phyloP scores from a whole-genome alignment of 1,139 yeast genomes.

The Diutina siamensis region DNA sequence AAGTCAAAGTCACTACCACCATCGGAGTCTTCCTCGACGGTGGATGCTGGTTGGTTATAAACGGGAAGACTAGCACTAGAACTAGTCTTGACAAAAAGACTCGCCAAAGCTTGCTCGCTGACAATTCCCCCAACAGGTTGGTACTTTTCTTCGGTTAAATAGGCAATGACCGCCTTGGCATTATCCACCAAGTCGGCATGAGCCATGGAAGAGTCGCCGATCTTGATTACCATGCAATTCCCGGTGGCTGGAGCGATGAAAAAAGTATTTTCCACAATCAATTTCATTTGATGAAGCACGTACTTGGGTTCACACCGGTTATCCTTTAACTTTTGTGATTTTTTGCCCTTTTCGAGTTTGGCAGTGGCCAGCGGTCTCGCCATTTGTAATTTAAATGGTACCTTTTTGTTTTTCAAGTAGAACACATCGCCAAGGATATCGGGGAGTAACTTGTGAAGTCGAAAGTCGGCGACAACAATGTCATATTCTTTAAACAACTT shows the following conservation, averaged over 20 bases:
- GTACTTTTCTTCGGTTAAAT: constrained; percentile 34
- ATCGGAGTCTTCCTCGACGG: background rate
- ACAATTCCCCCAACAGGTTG: constrained; percentile 52
- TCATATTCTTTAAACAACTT: constrained; percentile 50
- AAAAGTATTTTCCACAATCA: constrained; percentile 48
- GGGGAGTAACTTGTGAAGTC: constrained; percentile 51
- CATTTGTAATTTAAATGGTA: constrained; percentile 59
- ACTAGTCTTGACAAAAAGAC: constrained; percentile 48
- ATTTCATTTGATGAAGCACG: constrained; percentile 46
- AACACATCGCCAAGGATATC: constrained; percentile 44
- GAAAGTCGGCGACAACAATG: constrained; percentile 51
- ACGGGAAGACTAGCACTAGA: constrained; percentile 51
- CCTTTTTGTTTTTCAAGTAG: constrained; percentile 44
- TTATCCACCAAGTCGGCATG: constrained; percentile 36
- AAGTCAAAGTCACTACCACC: constrained; percentile 1
- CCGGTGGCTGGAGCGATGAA: constrained; percentile 53
- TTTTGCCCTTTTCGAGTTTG: constrained; percentile 22
- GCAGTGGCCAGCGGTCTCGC: constrained; percentile 15
- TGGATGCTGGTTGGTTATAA: background rate
- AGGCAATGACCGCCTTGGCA: constrained; percentile 42
- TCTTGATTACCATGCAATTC: constrained; percentile 33
- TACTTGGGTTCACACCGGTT: constrained; percentile 51
- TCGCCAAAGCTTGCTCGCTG: constrained; percentile 29
- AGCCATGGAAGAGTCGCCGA: constrained; percentile 42
- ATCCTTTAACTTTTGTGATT: constrained; percentile 26